Evolutionary conservation across 139 green algal genomes (phyloP).

Genomic region (Chara braunii): DNA sequence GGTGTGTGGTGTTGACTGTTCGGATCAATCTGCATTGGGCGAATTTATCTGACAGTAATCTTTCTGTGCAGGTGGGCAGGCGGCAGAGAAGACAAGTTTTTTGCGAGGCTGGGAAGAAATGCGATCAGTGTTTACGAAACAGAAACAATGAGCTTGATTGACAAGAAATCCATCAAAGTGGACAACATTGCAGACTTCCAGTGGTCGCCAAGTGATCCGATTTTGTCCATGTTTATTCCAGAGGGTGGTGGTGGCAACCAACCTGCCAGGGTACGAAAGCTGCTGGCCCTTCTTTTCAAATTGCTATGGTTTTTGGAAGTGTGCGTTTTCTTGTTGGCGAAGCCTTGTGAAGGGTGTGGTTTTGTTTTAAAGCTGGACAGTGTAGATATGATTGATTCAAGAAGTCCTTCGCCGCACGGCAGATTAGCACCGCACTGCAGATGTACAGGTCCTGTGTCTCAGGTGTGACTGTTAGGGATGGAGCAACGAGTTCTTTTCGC

Average conservation of each 20-base stretch:
- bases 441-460: no score
- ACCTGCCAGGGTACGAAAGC: conserved; percentile 44
- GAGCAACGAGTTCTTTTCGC: no score
- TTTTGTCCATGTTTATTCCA: conserved; percentile 74
- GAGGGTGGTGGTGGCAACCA: conserved; percentile 71
- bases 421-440: no score
- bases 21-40: no score
- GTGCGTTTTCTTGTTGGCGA: no score
- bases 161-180: conserved; percentile 87
- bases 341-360: no score
- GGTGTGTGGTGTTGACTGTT: no score
- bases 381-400: no score
- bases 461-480: no score
- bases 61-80: conserved; percentile 59
- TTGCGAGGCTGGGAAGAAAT: conserved; percentile 72
- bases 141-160: conserved; percentile 58
- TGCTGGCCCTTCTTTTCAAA: conserved; percentile 33
- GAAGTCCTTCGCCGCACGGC: no score
- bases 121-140: conserved; percentile 75
- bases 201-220: conserved; percentile 77
- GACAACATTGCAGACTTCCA: conserved; percentile 82
- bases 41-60: background rate
- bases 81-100: conserved; percentile 66
- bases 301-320: no score
- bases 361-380: no score